phyloP scores from a whole-genome alignment of 208 protist genomes.

The Trypanosoma platydactyli region DNA sequence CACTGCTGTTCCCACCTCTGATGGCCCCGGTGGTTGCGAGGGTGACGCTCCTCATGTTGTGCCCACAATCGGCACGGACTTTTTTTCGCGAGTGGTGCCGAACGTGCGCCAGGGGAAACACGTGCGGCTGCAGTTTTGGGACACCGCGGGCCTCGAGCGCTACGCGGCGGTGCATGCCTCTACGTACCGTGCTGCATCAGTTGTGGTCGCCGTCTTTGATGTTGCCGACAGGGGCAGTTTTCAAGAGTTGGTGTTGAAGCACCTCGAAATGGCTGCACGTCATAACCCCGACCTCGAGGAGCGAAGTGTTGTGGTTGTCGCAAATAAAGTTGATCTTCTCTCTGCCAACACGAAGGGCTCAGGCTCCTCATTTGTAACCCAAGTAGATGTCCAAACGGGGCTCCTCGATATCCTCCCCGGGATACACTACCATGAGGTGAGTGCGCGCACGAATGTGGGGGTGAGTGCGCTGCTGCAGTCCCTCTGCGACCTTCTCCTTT shows the following conservation, averaged over 20 bases:
- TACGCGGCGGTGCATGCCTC: conserved; percentile 94
- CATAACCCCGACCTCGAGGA: conserved; percentile 42
- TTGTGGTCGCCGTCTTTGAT: conserved; percentile 96
- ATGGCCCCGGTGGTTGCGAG: conserved; percentile 2
- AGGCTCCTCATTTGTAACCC: not conserved
- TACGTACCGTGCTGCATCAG: conserved; percentile 81
- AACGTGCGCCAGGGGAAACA: conserved; percentile 36
- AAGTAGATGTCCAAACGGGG: conserved; percentile 27
- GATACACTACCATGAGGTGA: conserved; percentile 60
- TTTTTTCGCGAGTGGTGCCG: conserved; percentile 39
- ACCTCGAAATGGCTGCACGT: conserved; percentile 31
- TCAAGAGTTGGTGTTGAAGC: conserved; percentile 41
- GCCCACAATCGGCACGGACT: conserved; percentile 68
- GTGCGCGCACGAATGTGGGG: conserved; percentile 32
- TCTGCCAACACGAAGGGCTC: conserved; percentile 1
- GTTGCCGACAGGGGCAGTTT: conserved; percentile 93
- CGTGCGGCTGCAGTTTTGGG: conserved; percentile 74
- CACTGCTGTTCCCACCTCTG: not conserved
- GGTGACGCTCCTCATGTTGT: conserved; percentile 10
- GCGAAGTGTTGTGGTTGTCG: conserved; percentile 46
- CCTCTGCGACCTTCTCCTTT: conserved; percentile 35
- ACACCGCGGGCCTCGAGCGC: conserved; percentile 91
- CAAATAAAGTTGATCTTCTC: conserved; percentile 57
- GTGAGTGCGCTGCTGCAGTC: conserved; percentile 31
- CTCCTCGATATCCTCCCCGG: conserved; percentile 41